phyloP scores from a whole-genome alignment of 129 eudicot species.

The Helianthus tuberosus region DNA sequence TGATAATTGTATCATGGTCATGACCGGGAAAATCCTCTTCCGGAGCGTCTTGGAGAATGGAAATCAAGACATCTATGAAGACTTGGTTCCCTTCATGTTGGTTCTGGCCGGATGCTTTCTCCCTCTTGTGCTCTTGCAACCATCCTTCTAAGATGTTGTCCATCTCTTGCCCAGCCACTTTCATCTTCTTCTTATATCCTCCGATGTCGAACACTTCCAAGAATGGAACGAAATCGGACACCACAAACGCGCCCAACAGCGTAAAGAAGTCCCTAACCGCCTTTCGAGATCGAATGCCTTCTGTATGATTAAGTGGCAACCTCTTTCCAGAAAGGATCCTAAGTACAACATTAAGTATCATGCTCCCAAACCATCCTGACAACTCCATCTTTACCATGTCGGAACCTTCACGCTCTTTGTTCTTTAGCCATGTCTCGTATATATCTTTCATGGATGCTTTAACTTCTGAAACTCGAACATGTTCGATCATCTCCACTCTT shows the following conservation, averaged over 20 bases:
- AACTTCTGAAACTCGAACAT: neutral
- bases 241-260: neutral
- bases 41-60: too few relatives aligned
- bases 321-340: neutral
- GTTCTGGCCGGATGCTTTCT: neutral
- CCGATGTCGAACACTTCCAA: neutral
- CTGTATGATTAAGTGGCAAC: neutral
- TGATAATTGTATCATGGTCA: too few relatives aligned
- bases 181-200: neutral
- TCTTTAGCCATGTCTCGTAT: neutral
- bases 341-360: neutral
- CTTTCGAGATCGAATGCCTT: neutral
- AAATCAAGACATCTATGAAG: neutral
- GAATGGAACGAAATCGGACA: neutral
- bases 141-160: neutral
- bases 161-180: neutral
- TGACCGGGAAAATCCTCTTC: too few relatives aligned
- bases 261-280: neutral
- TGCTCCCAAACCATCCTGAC: neutral
- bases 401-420: neutral
- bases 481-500: neutral
- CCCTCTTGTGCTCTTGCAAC: neutral
- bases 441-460: neutral
- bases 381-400: neutral
- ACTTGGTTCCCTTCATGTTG: neutral